Evolutionary conservation across 305 asterid species (phyloP).

Genomic region (Fraxinus sp.): DNA sequence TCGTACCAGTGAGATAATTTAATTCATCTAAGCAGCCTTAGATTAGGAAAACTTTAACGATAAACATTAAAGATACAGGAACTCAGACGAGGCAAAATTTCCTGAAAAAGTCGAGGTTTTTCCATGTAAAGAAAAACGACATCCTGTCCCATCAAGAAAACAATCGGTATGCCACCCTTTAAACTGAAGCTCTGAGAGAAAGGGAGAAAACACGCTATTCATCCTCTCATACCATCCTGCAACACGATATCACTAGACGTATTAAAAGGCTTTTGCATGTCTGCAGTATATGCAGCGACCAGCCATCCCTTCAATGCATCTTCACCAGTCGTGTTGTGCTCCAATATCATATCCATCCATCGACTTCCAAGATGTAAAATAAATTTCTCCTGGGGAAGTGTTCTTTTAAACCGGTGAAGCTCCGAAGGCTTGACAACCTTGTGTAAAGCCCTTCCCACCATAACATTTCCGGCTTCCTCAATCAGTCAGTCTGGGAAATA

Average conservation of each 20-base stretch:
- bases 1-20: not conserved
- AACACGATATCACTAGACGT: slow-evolving; percentile 29
- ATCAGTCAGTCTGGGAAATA: slow-evolving; percentile 72
- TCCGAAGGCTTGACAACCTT: slow-evolving; percentile 67
- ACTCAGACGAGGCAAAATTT: not conserved
- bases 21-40: not conserved
- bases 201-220: slow-evolving; percentile 53
- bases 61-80: not conserved
- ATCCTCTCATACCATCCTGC: slow-evolving; percentile 58
- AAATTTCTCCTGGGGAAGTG: slow-evolving; percentile 57
- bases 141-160: slow-evolving; percentile 90
- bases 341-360: slow-evolving; percentile 76
- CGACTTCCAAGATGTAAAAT: slow-evolving; percentile 46
- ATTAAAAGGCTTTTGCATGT: slow-evolving; percentile 36
- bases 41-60: not conserved
- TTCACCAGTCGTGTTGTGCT: slow-evolving; percentile 74
- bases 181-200: slow-evolving; percentile 61
- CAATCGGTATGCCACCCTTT: slow-evolving; percentile 97
- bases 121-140: slow-evolving; percentile 45
- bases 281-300: slow-evolving; percentile 88
- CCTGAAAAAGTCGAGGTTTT: not conserved
- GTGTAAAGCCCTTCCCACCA: slow-evolving; percentile 73
- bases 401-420: slow-evolving; percentile 49
- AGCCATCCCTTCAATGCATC: slow-evolving; percentile 95
- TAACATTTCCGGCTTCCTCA: slow-evolving; percentile 82